phyloP scores from a whole-genome alignment of 371 early-diverging fungal species.

The Basidiobolus meristosporus region DNA sequence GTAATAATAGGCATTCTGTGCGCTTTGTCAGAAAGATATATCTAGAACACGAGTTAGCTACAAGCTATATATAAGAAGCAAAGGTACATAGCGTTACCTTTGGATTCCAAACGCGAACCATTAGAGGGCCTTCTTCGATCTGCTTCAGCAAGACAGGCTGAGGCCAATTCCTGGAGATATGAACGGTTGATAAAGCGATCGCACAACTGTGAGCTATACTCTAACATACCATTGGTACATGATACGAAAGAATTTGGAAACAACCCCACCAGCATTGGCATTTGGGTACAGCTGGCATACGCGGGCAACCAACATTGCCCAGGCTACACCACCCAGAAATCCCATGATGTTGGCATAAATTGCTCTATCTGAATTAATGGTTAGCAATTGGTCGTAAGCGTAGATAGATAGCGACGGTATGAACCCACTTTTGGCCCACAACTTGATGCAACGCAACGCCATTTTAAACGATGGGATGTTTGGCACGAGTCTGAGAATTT shows the following conservation, averaged over 20 bases:
- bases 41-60: conserved; percentile 7
- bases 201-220: background rate
- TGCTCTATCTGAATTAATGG: conserved; percentile 22
- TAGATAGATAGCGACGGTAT: background rate
- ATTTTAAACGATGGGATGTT: conserved; percentile 77
- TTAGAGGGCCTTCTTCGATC: conserved; percentile 83
- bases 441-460: conserved; percentile 90
- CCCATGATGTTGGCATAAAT: conserved; percentile 97
- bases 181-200: background rate
- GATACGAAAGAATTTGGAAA: conserved; percentile 83
- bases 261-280: conserved; percentile 68
- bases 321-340: conserved; percentile 98
- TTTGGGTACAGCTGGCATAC: conserved; percentile 98
- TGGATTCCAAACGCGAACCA: conserved; percentile 97
- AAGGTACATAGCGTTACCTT: conserved; percentile 15
- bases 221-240: conserved; percentile 63
- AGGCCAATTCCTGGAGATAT: conserved; percentile 66
- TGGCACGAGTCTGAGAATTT: conserved; percentile 91
- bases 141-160: conserved; percentile 86
- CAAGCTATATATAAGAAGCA: background rate
- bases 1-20: conserved; percentile 99
- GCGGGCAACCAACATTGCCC: conserved; percentile 97
- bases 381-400: background rate
- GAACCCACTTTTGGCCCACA: conserved; percentile 88
- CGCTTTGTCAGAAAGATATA: conserved; percentile 70